phyloP scores from a whole-genome alignment of 805 yeast species.

The Alloascoidea africana region DNA sequence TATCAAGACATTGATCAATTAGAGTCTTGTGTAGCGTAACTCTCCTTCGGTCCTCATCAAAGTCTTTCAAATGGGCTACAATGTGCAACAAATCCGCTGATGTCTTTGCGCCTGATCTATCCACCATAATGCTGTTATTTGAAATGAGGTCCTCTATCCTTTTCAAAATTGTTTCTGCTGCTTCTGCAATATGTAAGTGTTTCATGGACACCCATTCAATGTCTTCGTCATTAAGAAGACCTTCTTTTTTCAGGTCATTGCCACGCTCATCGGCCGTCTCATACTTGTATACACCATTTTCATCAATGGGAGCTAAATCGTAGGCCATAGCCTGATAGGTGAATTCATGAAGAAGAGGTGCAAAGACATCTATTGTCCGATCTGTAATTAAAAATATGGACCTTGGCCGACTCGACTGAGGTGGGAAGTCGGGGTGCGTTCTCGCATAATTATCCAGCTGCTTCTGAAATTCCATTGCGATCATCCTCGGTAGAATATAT shows the following conservation, averaged over 20 bases:
- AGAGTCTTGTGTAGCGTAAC: constrained; percentile 43
- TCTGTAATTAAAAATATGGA: constrained; percentile 68
- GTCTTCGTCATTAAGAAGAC: constrained; percentile 45
- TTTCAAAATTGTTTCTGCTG: constrained; percentile 42
- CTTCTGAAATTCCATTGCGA: constrained; percentile 59
- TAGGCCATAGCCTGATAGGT: constrained; percentile 85
- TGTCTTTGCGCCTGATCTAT: constrained; percentile 41
- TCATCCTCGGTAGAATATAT: constrained; percentile 42
- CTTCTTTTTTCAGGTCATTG: constrained; percentile 23
- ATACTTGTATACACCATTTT: constrained; percentile 34
- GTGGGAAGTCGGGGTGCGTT: constrained; percentile 48
- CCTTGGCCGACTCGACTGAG: constrained; percentile 42
- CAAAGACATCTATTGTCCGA: constrained; percentile 66
- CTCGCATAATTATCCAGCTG: constrained; percentile 68
- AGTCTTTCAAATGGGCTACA: constrained; percentile 48
- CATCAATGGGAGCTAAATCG: constrained; percentile 40
- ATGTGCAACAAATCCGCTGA: constrained; percentile 48
- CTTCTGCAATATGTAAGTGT: constrained; percentile 63
- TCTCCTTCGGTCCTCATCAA: constrained; percentile 51
- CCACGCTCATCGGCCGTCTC: constrained; percentile 39
- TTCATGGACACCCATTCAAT: constrained; percentile 58
- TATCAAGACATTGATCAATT: constrained; percentile 48
- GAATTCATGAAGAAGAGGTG: constrained; percentile 82
- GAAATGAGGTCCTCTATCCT: constrained; percentile 48
- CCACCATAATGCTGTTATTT: constrained; percentile 49